Evolutionary conservation across 208 protist genomes (phyloP).

Genomic region (Trypanosomatidae sp.): DNA sequence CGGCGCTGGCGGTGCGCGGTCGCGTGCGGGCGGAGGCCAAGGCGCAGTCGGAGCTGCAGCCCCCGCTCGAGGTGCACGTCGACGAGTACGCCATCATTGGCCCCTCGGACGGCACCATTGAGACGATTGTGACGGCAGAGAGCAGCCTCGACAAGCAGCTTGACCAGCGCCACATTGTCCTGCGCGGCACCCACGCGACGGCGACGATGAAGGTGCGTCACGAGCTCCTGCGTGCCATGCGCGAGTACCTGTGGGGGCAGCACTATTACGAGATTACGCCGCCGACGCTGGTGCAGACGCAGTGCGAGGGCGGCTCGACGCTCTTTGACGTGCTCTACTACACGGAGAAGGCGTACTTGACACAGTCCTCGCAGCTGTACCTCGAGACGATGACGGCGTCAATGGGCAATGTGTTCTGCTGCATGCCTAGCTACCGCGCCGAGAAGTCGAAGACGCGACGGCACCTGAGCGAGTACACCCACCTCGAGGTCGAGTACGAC

Average conservation of each 20-base stretch:
- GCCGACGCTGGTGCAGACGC: slow-evolving; percentile 97
- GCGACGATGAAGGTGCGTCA: slow-evolving; percentile 87
- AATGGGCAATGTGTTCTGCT: slow-evolving; percentile 95
- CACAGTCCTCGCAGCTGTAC: slow-evolving; percentile 98
- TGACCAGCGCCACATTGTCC: slow-evolving; percentile 93
- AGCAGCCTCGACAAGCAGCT: slow-evolving; percentile 87
- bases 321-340: slow-evolving; percentile 98
- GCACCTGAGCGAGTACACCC: slow-evolving; percentile 98
- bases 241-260: slow-evolving; percentile 90
- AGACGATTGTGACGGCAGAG: slow-evolving; percentile 87
- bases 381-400: slow-evolving; percentile 94
- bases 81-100: slow-evolving; percentile 82
- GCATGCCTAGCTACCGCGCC: slow-evolving; percentile 95
- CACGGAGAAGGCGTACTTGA: slow-evolving; percentile 95
- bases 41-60: slow-evolving; percentile 65
- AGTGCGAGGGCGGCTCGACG: slow-evolving; percentile 96
- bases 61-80: slow-evolving; percentile 77
- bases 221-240: slow-evolving; percentile 84
- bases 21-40: slow-evolving; percentile 62
- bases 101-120: slow-evolving; percentile 62
- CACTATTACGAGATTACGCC: slow-evolving; percentile 93
- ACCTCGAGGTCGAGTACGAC: slow-evolving; percentile 95
- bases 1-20: slow-evolving; percentile 72
- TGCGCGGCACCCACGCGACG: slow-evolving; percentile 85
- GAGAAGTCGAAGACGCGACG: slow-evolving; percentile 96